phyloP scores from a whole-genome alignment of 176 grass and related monocot species.

The Chrysopogon serrulatus region DNA sequence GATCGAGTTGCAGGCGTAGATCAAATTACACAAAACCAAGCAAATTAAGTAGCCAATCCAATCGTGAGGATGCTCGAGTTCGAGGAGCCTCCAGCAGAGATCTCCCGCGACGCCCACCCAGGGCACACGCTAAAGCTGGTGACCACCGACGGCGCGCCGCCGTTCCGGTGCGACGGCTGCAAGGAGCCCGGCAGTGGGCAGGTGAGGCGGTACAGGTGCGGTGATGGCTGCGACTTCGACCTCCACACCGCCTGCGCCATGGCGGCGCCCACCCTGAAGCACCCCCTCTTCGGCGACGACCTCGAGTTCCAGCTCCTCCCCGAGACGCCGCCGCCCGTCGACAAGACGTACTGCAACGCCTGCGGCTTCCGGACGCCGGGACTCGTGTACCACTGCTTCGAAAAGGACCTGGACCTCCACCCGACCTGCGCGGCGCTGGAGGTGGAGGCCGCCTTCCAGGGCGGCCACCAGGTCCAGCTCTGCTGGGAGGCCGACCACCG shows the following conservation, averaged over 20 bases:
- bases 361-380: background rate
- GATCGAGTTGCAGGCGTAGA: too few species aligned
- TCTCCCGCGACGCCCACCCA: background rate
- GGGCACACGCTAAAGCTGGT: background rate
- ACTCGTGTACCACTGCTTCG: background rate
- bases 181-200: background rate
- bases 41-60: background rate
- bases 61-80: background rate
- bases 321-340: background rate
- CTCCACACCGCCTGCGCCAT: slow-evolving; percentile 11
- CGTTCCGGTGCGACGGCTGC: slow-evolving; percentile 27
- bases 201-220: background rate
- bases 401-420: background rate
- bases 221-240: background rate
- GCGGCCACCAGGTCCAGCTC: background rate
- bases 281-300: background rate
- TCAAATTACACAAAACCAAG: background rate
- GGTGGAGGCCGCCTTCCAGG: background rate
- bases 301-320: background rate
- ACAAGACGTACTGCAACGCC: background rate
- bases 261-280: background rate
- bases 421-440: slow-evolving; percentile 2
- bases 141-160: background rate
- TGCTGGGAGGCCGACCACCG: background rate
- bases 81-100: background rate